phyloP scores from a whole-genome alignment of 495 filamentous ascomycete genomes.

The Lentithecium fluviatile region DNA sequence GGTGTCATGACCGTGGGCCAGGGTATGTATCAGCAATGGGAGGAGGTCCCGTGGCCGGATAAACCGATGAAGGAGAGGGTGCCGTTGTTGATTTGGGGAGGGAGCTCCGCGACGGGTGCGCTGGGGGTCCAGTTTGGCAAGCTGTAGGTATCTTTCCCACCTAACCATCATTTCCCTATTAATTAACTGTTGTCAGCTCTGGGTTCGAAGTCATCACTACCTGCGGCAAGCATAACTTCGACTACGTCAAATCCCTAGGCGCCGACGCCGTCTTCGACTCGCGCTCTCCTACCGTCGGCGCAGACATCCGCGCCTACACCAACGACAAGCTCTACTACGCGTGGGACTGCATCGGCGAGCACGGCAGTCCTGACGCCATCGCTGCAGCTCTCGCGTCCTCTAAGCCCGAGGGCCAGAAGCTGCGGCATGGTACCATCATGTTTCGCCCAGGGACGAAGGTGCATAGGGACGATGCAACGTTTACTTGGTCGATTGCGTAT shows the following conservation, averaged over 20 bases:
- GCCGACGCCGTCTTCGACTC: constrained; percentile 58
- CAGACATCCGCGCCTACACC: constrained; percentile 45
- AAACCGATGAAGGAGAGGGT: constrained; percentile 14
- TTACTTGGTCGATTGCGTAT: constrained; percentile 37
- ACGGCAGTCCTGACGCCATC: constrained; percentile 29
- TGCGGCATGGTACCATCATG: constrained; percentile 28
- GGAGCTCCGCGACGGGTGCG: constrained; percentile 48
- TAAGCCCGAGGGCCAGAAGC: constrained; percentile 4
- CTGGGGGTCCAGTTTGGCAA: constrained; percentile 58
- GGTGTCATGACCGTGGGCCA: constrained; percentile 52
- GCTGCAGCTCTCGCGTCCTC: constrained; percentile 13
- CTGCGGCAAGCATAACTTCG: constrained; percentile 57
- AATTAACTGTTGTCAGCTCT: constrained; percentile 22
- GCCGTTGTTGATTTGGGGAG: constrained; percentile 55
- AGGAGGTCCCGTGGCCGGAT: constrained; percentile 44
- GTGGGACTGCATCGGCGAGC: constrained; percentile 41
- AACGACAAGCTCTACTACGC: constrained; percentile 37
- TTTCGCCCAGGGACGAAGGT: constrained; percentile 3
- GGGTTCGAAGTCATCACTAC: constrained; percentile 53
- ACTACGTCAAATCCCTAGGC: constrained; percentile 52
- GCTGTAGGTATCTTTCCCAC: constrained; percentile 23
- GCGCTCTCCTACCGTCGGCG: constrained; percentile 42
- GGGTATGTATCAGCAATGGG: constrained; percentile 49
- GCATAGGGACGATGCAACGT: constrained; percentile 35
- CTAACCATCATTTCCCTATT: background rate